These are phyloP conservation scores for Primulina eburnea DNA, from an alignment of 257 asterid genomes.

Conservation along the genomic window DNA sequence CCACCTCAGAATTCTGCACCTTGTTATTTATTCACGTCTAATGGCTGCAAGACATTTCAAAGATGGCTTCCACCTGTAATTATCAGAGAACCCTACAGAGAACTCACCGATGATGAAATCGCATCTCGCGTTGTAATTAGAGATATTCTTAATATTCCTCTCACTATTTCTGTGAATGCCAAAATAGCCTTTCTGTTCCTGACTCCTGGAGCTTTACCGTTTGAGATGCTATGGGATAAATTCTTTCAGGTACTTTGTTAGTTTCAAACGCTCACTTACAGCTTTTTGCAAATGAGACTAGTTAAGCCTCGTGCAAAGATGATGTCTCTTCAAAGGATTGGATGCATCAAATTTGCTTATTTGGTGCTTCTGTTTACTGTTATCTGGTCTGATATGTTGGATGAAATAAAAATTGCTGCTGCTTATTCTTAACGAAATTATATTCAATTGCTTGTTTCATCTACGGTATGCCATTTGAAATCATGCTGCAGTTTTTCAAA, in stretches of 20 bases:
- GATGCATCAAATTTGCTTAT: conserved; percentile 6
- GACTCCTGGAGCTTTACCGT: conserved; percentile 95
- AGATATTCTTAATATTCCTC: conserved; percentile 73
- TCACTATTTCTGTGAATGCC: conserved; percentile 41
- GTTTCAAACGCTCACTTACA: neutral
- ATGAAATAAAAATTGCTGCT: neutral
- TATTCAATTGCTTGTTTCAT: conserved; percentile 5
- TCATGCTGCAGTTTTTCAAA: neutral
- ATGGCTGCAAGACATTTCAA: conserved; percentile 68
- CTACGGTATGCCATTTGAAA: conserved; percentile 12
- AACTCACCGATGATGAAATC: conserved; percentile 76
- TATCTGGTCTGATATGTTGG: neutral
- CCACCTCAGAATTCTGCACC: conserved; percentile 86
- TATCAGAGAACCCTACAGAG: conserved; percentile 41
- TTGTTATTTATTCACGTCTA: conserved; percentile 77
- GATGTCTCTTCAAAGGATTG: neutral
- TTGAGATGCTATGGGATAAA: conserved; percentile 95
- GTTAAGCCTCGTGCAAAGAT: conserved; percentile 1
- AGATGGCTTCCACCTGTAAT: conserved; percentile 85
- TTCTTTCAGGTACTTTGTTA: conserved; percentile 79
- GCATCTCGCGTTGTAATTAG: conserved; percentile 81
- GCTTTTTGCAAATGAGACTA: conserved; percentile 2
- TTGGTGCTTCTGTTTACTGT: neutral
- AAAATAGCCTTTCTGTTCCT: conserved; percentile 93
- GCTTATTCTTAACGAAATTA: neutral